Percentiles rank a stretch among this genome's conserved stretches.
Conservation (phyloP, 192 early-diverging fungal genomes). For the Rhizophagus clarus region DNA sequence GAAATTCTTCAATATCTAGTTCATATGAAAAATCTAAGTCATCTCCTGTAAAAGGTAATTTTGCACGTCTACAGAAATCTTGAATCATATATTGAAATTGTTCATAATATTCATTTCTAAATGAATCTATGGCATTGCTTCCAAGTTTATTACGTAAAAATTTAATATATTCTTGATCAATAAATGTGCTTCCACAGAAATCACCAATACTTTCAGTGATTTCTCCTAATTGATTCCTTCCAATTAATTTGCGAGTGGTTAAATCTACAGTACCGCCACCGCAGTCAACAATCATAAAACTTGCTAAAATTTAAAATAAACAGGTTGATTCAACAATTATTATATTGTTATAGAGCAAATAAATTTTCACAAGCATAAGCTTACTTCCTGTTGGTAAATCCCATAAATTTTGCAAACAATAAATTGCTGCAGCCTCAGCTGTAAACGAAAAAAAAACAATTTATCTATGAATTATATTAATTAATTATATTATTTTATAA, state of each 20-base stretch:
- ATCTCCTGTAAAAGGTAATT: not conserved
- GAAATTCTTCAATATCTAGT: not conserved
- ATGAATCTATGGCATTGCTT: slow-evolving; percentile 35
- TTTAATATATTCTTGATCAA: slow-evolving; percentile 48
- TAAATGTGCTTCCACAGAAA: slow-evolving; percentile 44
- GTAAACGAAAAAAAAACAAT: too few species aligned
- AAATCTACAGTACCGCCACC: slow-evolving; percentile 50
- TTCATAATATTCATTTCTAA: slow-evolving; percentile 34
- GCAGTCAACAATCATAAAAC: slow-evolving; percentile 50
- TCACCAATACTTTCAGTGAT: slow-evolving; percentile 35
- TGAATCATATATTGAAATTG: not conserved
- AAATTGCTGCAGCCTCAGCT: not conserved
- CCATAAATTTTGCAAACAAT: not conserved
- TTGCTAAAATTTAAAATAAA: too few species aligned
- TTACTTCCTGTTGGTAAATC: not conserved
- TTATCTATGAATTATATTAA: not conserved
- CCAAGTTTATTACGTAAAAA: slow-evolving; percentile 47
- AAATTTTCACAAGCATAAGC: not conserved
- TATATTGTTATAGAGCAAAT: too few species aligned
- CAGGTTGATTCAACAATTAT: too few species aligned
- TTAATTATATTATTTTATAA: too few species aligned
- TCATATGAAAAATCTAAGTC: not conserved
- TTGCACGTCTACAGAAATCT: not conserved
- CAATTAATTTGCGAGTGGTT: slow-evolving; percentile 28
- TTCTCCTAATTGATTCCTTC: slow-evolving; percentile 34